These are phyloP conservation scores for Ganoderma boninense DNA, from an alignment of 1,284 basidiomycete genomes.

Conservation along the genomic window DNA sequence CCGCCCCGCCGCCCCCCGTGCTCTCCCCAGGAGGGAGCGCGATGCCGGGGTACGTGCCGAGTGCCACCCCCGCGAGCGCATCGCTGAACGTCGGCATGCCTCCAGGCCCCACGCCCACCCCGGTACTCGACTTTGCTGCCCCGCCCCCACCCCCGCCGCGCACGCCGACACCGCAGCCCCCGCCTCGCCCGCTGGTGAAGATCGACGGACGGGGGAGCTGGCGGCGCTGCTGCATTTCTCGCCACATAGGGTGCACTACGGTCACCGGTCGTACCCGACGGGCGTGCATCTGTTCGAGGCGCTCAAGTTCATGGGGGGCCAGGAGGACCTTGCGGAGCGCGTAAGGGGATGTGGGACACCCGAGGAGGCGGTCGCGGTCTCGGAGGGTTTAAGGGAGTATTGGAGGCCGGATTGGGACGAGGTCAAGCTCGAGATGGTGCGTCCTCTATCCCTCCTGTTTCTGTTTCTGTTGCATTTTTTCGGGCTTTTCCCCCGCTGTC, in stretches of 20 bases:
- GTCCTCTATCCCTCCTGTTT: conserved; percentile 22
- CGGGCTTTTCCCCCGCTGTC: too few species aligned
- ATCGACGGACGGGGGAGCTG: conserved; percentile 33
- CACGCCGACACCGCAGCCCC: neutral
- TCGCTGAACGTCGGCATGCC: neutral
- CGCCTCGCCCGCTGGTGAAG: conserved; percentile 20
- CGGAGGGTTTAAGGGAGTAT: conserved; percentile 47
- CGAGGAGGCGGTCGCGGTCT: conserved; percentile 58
- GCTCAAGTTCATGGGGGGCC: conserved; percentile 62
- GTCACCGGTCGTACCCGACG: conserved; percentile 62
- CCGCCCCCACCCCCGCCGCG: neutral
- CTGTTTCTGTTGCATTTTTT: too few species aligned
- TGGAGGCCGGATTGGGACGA: conserved; percentile 62
- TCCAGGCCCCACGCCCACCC: neutral
- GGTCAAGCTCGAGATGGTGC: conserved; percentile 56
- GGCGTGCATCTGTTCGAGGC: conserved; percentile 75
- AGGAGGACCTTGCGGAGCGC: conserved; percentile 58
- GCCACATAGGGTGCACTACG: conserved; percentile 59
- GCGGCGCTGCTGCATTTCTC: conserved; percentile 67
- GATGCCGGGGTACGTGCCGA: conserved; percentile 27
- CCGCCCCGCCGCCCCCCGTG: conserved; percentile 3
- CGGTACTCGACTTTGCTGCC: neutral
- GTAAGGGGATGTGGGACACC: conserved; percentile 56
- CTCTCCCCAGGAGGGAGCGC: neutral
- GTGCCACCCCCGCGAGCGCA: neutral